Conservation (phyloP, 1,284 basidiomycete genomes). For the Coniophora puteana region DNA sequence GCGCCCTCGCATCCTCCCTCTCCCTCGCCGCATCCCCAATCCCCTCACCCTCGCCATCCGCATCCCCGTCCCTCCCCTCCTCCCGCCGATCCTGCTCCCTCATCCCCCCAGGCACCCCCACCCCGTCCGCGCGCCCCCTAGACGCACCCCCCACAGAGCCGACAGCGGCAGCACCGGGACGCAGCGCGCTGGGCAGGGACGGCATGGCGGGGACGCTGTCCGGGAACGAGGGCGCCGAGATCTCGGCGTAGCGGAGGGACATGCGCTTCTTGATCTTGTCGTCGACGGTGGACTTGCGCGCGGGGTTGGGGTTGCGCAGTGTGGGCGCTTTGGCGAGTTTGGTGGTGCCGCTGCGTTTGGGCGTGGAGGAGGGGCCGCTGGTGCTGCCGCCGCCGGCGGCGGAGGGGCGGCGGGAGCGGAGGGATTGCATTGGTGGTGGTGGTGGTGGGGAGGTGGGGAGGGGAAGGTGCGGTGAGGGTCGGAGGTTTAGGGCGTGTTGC, state of each 20-base stretch:
- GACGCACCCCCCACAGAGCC: constrained; percentile 44
- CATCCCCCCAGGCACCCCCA: constrained; percentile 42
- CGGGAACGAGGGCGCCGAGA: constrained; percentile 62
- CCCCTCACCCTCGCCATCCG: constrained; percentile 37
- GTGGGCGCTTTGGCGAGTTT: constrained; percentile 39
- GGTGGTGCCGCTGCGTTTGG: constrained; percentile 30
- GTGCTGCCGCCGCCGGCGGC: too few relatives aligned
- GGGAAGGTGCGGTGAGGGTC: too few relatives aligned
- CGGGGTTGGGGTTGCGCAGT: constrained; percentile 28
- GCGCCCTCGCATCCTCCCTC: constrained; percentile 40
- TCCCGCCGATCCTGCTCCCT: constrained; percentile 33
- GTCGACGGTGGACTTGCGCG: constrained; percentile 73
- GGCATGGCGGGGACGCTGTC: constrained; percentile 53
- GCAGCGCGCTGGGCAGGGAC: constrained; percentile 45
- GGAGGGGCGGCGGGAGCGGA: constrained; percentile 56
- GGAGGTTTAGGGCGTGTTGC: too few relatives aligned
- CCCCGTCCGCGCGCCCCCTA: constrained; percentile 36
- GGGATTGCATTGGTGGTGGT: constrained; percentile 72
- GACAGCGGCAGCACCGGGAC: constrained; percentile 28
- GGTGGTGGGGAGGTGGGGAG: too few relatives aligned
- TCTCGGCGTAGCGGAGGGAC: constrained; percentile 87
- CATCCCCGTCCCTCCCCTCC: constrained; percentile 41
- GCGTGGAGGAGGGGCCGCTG: constrained; percentile 33
- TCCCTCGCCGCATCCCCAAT: constrained; percentile 36
- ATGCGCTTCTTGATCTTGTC: constrained; percentile 94